Percentiles rank a stretch among this genome's conserved stretches.
Conservation (phyloP, 2,329 filamentous ascomycete genomes). For the Shiraia sp. region DNA sequence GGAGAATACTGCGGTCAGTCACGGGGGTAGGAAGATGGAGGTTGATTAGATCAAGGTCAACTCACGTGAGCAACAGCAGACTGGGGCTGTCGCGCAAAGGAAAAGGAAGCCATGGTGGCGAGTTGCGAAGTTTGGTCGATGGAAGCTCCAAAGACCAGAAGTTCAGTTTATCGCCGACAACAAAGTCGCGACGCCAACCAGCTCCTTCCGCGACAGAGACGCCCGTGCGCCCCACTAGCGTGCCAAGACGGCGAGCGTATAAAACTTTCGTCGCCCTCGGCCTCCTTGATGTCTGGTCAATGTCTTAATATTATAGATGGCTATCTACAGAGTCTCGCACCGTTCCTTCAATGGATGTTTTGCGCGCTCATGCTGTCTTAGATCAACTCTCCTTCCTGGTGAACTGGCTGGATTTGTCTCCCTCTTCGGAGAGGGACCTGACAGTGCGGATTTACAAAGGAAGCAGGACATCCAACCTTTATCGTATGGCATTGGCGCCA, state of each 20-base stretch:
- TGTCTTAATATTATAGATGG: slow-evolving; percentile 69
- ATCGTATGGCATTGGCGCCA: neutral
- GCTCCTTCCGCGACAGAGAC: too few relatives aligned
- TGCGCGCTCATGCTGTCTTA: slow-evolving; percentile 99
- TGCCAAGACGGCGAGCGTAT: slow-evolving; percentile 4
- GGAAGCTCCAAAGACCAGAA: neutral
- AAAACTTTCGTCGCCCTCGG: slow-evolving; percentile 30
- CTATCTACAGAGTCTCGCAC: slow-evolving; percentile 98
- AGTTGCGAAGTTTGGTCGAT: neutral
- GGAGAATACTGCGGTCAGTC: neutral
- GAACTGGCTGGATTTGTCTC: slow-evolving; percentile 49
- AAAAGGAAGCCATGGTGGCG: slow-evolving; percentile 28
- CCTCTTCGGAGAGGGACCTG: slow-evolving; percentile 48
- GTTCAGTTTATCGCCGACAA: neutral
- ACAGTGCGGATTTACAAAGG: slow-evolving; percentile 47
- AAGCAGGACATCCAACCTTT: slow-evolving; percentile 40
- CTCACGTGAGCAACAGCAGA: slow-evolving; percentile 28
- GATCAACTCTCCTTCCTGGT: slow-evolving; percentile 68
- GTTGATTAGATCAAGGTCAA: slow-evolving; percentile 6
- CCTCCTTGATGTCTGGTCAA: slow-evolving; percentile 58
- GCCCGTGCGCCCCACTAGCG: too few relatives aligned
- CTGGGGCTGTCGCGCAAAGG: slow-evolving; percentile 33
- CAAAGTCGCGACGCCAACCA: too few relatives aligned
- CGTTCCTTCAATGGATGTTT: slow-evolving; percentile 86
- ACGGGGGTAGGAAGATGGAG: slow-evolving; percentile 1